A percentile compares a stretch with the other conserved stretches of the same genome.
Evolutionary conservation across 345 rosid species (phyloP).

Genomic region (Citrus glauca): DNA sequence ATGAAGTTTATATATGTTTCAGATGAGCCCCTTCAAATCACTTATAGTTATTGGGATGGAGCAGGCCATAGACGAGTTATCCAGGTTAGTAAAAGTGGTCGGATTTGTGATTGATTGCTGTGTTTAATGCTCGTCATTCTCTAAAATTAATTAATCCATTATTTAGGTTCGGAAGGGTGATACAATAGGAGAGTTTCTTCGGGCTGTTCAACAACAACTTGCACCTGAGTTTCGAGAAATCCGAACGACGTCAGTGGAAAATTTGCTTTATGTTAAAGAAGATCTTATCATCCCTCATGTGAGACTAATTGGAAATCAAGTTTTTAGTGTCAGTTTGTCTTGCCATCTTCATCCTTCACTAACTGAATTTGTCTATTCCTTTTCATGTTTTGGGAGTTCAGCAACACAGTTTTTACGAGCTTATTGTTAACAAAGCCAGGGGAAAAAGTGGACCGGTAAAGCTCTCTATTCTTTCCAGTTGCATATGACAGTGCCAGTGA

Average conservation of each 20-base stretch:
- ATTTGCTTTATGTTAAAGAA: conserved; percentile 94
- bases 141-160: neutral
- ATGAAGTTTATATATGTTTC: conserved; percentile 15
- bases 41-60: conserved; percentile 99
- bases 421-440: conserved; percentile 91
- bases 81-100: conserved; percentile 47
- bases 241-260: conserved; percentile 89
- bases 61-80: conserved; percentile 92
- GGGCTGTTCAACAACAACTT: conserved; percentile 94
- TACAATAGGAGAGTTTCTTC: conserved; percentile 79
- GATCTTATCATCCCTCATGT: conserved; percentile 98
- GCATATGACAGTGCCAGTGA: neutral
- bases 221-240: conserved; percentile 98
- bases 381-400: conserved; percentile 39
- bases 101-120: conserved; percentile 4
- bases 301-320: conserved; percentile 27
- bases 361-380: conserved; percentile 2
- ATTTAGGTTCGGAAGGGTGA: conserved; percentile 86
- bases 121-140: neutral
- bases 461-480: neutral
- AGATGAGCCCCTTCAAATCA: conserved; percentile 94
- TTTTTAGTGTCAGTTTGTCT: neutral
- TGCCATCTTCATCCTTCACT: neutral
- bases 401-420: conserved; percentile 99
- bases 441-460: conserved; percentile 99